These are phyloP conservation scores for Schizonepeta tenuifolia DNA, from an alignment of 257 asterid genomes.

Conservation along the genomic window DNA sequence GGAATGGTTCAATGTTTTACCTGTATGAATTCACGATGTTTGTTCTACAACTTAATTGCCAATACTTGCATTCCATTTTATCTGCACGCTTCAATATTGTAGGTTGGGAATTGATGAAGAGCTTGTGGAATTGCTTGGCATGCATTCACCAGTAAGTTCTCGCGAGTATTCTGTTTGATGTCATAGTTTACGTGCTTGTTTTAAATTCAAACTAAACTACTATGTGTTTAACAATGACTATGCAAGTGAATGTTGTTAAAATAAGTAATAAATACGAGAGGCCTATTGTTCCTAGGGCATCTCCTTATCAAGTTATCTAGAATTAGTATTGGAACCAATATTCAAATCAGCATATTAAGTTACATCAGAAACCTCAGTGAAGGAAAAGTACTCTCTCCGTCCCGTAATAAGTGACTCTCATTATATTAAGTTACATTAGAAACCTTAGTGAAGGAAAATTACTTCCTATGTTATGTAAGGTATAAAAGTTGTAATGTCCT, in stretches of 20 bases:
- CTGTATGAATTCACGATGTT: constrained; percentile 16
- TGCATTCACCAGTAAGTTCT: constrained; percentile 65
- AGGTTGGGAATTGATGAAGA: constrained; percentile 98
- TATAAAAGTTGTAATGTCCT: neutral
- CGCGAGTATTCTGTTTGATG: constrained; percentile 6
- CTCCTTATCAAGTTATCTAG: no score
- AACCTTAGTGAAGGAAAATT: no score
- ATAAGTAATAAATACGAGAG: neutral
- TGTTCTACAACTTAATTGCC: neutral
- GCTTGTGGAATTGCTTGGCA: constrained; percentile 88
- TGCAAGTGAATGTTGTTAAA: no score
- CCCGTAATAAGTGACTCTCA: no score
- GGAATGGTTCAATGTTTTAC: constrained; percentile 1
- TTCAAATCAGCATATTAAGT: no score
- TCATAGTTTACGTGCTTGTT: constrained; percentile 7
- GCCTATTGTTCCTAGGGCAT: no score
- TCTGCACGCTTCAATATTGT: constrained; percentile 30
- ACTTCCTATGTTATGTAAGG: no score
- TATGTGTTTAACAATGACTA: neutral
- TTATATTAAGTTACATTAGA: no score
- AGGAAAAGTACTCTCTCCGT: no score
- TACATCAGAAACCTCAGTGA: no score
- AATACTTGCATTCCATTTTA: constrained; percentile 19
- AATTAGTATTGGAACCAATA: no score
- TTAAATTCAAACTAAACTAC: constrained; percentile 20